phyloP scores from a whole-genome alignment of 345 rosid genomes.

The Eucalyptus fibrosa region DNA sequence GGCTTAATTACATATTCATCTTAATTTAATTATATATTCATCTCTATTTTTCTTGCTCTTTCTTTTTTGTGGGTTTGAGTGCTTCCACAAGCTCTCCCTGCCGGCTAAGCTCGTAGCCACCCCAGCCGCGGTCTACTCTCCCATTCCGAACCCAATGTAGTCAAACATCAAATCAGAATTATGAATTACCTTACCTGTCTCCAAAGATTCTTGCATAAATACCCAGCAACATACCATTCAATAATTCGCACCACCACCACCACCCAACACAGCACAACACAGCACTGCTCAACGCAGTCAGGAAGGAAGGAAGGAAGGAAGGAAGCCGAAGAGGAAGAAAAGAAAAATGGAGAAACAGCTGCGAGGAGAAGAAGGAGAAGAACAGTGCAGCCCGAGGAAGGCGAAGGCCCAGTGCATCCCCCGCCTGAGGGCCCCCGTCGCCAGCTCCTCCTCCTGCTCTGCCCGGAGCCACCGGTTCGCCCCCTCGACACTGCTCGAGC shows the following conservation, averaged over 20 bases:
- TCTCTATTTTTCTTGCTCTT: not conserved
- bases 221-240: not conserved
- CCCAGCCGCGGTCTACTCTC: not conserved
- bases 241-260: not conserved
- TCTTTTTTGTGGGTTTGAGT: not conserved
- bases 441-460: not conserved
- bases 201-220: not conserved
- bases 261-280: not conserved
- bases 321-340: not conserved
- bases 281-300: not conserved
- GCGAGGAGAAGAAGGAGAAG: not conserved
- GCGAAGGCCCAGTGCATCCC: slow-evolving; percentile 4
- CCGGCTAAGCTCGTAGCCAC: not conserved
- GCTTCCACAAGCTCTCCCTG: not conserved
- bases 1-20: not conserved
- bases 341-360: not conserved
- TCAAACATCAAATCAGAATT: not conserved
- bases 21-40: not conserved
- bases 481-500: slow-evolving; percentile 1
- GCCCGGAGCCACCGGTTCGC: not conserved
- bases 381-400: not conserved
- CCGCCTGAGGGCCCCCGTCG: not conserved
- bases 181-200: not conserved
- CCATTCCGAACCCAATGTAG: not conserved
- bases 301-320: not conserved